Conservation (phyloP, 805 yeast species). For the Kodamaea neixiangensis region DNA sequence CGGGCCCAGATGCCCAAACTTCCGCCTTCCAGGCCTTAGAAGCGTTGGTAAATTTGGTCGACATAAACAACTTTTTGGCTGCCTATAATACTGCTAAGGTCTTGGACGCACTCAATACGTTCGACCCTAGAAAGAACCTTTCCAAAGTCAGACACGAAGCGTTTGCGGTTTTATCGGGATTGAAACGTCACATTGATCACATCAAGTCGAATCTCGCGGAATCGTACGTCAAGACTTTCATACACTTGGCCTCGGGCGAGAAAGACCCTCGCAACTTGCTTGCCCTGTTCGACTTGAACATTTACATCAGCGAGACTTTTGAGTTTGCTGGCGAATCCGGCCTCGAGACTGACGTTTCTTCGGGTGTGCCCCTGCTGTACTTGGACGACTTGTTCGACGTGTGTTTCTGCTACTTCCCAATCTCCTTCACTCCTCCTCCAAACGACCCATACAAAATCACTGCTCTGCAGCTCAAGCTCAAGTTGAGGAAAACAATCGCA, state of each 20-base stretch:
- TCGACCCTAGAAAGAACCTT: constrained; percentile 57
- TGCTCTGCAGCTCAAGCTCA: constrained; percentile 64
- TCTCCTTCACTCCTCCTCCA: constrained; percentile 88
- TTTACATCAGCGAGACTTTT: constrained; percentile 40
- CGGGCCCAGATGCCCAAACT: constrained; percentile 51
- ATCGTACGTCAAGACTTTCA: constrained; percentile 54
- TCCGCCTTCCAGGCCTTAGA: constrained; percentile 52
- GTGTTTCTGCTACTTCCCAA: constrained; percentile 94
- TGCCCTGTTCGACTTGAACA: constrained; percentile 61
- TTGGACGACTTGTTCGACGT: constrained; percentile 78
- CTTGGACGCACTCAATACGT: constrained; percentile 21
- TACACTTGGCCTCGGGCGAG: constrained; percentile 78
- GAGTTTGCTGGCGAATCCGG: constrained; percentile 20
- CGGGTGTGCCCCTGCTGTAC: constrained; percentile 10
- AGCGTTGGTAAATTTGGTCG: constrained; percentile 55
- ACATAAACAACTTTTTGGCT: constrained; percentile 50
- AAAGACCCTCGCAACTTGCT: constrained; percentile 91
- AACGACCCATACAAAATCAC: constrained; percentile 87
- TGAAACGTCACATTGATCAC: constrained; percentile 29
- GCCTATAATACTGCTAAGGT: constrained; percentile 16
- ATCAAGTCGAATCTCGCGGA: constrained; percentile 29
- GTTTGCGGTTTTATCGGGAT: constrained; percentile 48
- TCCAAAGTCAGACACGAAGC: constrained; percentile 64
- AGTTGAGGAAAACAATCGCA: constrained; percentile 62
- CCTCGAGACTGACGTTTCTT: neutral